These are phyloP conservation scores for Xylaria bambusicola DNA, from an alignment of 495 filamentous ascomycete species.

Conservation along the genomic window DNA sequence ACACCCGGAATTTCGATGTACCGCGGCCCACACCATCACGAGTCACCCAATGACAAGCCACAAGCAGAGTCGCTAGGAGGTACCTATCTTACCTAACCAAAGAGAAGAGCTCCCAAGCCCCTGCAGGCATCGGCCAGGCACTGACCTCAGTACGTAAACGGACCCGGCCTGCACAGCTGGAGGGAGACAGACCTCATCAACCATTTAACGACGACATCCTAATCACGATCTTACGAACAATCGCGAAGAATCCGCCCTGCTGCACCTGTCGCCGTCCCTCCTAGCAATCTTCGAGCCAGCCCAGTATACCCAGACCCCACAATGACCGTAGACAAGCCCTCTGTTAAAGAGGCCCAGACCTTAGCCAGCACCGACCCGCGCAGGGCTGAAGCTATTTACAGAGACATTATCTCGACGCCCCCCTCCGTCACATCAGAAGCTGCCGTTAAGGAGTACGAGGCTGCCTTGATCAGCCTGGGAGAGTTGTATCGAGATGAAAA, in stretches of 20 bases:
- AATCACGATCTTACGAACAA: not conserved
- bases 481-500: constrained; percentile 90
- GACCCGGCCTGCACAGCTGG: constrained; percentile 10
- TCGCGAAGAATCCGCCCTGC: not conserved
- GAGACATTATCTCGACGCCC: constrained; percentile 81
- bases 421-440: constrained; percentile 79
- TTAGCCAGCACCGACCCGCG: constrained; percentile 73
- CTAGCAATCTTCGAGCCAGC: not conserved
- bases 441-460: constrained; percentile 85
- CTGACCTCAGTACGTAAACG: constrained; percentile 20
- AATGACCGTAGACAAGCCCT: constrained; percentile 35
- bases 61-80: not conserved
- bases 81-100: no score
- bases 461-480: constrained; percentile 78
- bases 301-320: constrained; percentile 20
- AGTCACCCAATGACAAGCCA: not conserved
- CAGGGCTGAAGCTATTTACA: constrained; percentile 81
- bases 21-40: not conserved
- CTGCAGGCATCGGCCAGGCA: constrained; percentile 15
- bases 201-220: not conserved
- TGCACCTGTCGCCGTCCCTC: not conserved
- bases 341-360: constrained; percentile 74
- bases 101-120: constrained; percentile 13
- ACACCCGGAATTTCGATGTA: constrained; percentile 9
- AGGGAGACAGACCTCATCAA: no score